Evolutionary conservation across 805 yeast genomes (phyloP).

Genomic region (Spathaspora boniae): DNA sequence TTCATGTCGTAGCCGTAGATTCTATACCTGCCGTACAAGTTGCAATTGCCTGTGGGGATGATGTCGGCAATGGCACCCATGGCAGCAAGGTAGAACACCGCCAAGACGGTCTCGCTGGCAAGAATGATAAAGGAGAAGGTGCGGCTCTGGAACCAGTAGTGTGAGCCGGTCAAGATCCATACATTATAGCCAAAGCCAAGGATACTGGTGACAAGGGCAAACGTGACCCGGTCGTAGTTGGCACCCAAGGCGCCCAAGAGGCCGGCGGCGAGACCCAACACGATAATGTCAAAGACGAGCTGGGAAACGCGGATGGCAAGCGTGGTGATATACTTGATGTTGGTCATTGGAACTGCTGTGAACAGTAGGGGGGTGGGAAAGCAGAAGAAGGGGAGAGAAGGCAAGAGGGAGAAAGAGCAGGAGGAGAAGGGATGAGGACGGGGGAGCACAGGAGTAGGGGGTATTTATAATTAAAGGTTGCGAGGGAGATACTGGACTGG

Average conservation of each 20-base stretch:
- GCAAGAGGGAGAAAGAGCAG: not conserved
- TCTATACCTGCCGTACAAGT: slow-evolving; percentile 1
- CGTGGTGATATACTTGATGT: slow-evolving; percentile 49
- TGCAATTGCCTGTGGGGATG: slow-evolving; percentile 5
- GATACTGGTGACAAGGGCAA: slow-evolving; percentile 4
- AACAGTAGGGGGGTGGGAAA: not conserved
- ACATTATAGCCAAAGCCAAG: slow-evolving; percentile 6
- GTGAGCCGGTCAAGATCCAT: slow-evolving; percentile 6
- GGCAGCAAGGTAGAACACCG: slow-evolving; percentile 8
- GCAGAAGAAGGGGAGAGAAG: not conserved
- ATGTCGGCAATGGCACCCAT: slow-evolving; percentile 10
- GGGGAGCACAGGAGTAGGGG: too few species aligned
- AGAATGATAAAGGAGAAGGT: slow-evolving; percentile 7
- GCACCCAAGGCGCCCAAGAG: slow-evolving; percentile 3
- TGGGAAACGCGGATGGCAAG: slow-evolving; percentile 18
- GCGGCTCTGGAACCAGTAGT: not conserved
- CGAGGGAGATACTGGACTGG: too few species aligned
- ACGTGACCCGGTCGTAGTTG: slow-evolving; percentile 8
- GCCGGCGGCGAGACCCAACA: slow-evolving; percentile 9
- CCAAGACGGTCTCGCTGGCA: slow-evolving; percentile 3
- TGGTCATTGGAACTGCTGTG: too few species aligned
- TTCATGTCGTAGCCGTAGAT: not conserved
- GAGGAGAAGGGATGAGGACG: not conserved
- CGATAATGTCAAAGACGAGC: slow-evolving; percentile 4
- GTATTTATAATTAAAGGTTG: too few species aligned